phyloP scores from a whole-genome alignment of 139 green algal genomes.

The Chlamydomonas sp. region DNA sequence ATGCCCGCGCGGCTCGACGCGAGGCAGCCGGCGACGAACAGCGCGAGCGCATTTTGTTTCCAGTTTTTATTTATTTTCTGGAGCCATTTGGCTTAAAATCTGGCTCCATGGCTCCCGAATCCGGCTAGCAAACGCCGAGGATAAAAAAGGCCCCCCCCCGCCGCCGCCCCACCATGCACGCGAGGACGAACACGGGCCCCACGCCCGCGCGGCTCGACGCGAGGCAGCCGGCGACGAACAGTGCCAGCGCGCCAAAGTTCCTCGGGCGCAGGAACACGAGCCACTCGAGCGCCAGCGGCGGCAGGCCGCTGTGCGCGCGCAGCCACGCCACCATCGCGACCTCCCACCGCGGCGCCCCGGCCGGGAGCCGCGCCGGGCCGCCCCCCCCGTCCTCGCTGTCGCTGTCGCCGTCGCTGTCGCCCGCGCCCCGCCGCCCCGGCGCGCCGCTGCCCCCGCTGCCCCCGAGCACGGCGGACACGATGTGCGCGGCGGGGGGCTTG shows the following conservation, averaged over 20 bases:
- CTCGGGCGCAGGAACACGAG: slow-evolving; percentile 24
- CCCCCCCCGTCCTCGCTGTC: slow-evolving; percentile 19
- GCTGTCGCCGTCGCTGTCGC: neutral
- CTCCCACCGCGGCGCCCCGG: slow-evolving; percentile 14
- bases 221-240: slow-evolving; percentile 17
- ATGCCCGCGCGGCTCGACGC: too few species aligned
- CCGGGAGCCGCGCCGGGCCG: slow-evolving; percentile 10
- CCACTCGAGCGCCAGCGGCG: slow-evolving; percentile 20
- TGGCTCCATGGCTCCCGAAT: too few species aligned
- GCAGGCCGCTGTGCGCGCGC: neutral
- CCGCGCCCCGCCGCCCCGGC: neutral
- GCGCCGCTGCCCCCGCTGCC: too few species aligned
- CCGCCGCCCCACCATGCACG: too few species aligned
- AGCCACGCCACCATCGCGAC: slow-evolving; percentile 19
- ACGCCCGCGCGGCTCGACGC: slow-evolving; percentile 10
- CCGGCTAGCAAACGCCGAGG: too few species aligned
- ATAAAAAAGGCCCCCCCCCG: too few species aligned
- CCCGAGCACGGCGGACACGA: too few species aligned
- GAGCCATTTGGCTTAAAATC: too few species aligned
- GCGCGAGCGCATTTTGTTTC: too few species aligned
- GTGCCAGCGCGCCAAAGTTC: neutral
- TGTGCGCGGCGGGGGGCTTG: too few species aligned
- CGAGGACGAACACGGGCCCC: slow-evolving; percentile 24
- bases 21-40: too few species aligned
- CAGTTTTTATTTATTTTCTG: too few species aligned